Percentiles rank a stretch among this genome's conserved stretches.
Conservation (phyloP, 495 filamentous ascomycete species). For the Aspergillus bertholletiae region DNA sequence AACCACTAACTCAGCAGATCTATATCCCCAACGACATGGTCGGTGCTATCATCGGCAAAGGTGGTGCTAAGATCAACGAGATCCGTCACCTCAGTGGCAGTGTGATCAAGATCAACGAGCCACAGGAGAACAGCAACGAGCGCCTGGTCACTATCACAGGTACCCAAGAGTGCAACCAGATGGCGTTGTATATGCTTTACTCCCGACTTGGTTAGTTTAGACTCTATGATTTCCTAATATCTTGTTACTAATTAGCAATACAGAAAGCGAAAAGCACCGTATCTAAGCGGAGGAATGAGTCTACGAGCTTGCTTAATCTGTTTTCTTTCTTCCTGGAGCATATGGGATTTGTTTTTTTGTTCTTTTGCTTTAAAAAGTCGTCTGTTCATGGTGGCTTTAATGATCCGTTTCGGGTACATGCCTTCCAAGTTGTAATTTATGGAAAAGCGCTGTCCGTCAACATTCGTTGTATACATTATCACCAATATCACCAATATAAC, state of each 20-base stretch:
- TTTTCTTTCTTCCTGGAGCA: conserved; percentile 13
- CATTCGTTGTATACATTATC: background rate
- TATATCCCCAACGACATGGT: conserved; percentile 99
- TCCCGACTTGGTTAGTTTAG: conserved; percentile 80
- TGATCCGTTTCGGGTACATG: conserved; percentile 26
- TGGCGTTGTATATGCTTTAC: conserved; percentile 99
- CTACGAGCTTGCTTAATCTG: conserved; percentile 9
- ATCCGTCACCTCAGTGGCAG: conserved; percentile 95
- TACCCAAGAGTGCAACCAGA: conserved; percentile 96
- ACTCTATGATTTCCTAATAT: conserved; percentile 16
- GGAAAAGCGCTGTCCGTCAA: conserved; percentile 25
- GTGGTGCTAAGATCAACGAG: conserved; percentile 98
- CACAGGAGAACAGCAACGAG: conserved; percentile 98
- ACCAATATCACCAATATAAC: background rate
- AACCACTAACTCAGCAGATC: conserved; percentile 95
- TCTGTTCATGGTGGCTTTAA: conserved; percentile 27
- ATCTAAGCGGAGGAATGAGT: conserved; percentile 38
- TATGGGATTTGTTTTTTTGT: conserved; percentile 6
- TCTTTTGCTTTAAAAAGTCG: conserved; percentile 24
- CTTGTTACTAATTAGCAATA: conserved; percentile 17
- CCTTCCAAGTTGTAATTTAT: conserved; percentile 42
- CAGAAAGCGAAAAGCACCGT: conserved; percentile 83
- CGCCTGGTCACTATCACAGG: conserved; percentile 95
- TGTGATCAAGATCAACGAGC: conserved; percentile 99
- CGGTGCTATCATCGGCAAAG: conserved; percentile 97